Evolutionary conservation across 2,329 filamentous ascomycete genomes (phyloP).

Genomic region (Colletotrichum sansevieriae): DNA sequence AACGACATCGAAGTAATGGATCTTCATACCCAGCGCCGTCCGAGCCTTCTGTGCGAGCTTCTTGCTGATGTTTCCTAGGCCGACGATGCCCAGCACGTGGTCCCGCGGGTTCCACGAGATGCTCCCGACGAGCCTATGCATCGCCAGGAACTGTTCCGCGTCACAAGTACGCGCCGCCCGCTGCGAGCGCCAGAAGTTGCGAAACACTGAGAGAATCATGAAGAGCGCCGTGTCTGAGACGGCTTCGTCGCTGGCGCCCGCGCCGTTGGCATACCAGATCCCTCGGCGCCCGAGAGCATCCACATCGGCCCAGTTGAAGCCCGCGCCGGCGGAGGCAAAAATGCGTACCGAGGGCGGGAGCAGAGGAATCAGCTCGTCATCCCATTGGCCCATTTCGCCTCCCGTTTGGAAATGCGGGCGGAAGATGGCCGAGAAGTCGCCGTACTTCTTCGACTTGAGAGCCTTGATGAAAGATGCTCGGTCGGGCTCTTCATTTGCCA

Average conservation of each 20-base stretch:
- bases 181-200: constrained; percentile 62
- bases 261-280: constrained; percentile 60
- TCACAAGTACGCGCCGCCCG: constrained; percentile 60
- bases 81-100: constrained; percentile 64
- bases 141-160: constrained; percentile 53
- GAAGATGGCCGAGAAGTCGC: constrained; percentile 57
- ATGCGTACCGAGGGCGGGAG: constrained; percentile 67
- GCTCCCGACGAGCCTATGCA: constrained; percentile 58
- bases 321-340: constrained; percentile 71
- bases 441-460: constrained; percentile 53
- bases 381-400: constrained; percentile 74
- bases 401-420: constrained; percentile 72
- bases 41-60: constrained; percentile 60
- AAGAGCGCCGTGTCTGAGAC: constrained; percentile 58
- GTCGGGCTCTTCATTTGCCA: constrained; percentile 53
- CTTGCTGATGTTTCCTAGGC: constrained; percentile 62
- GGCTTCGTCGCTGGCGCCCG: constrained; percentile 57
- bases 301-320: constrained; percentile 74
- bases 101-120: constrained; percentile 63
- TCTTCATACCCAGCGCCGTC: constrained; percentile 64
- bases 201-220: constrained; percentile 61
- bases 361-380: constrained; percentile 66
- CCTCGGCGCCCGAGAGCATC: constrained; percentile 53
- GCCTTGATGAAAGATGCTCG: constrained; percentile 56
- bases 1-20: constrained; percentile 64